These are phyloP conservation scores for Phyllosticta paracitricarpa DNA, from an alignment of 2,329 filamentous ascomycete genomes.

Conservation along the genomic window DNA sequence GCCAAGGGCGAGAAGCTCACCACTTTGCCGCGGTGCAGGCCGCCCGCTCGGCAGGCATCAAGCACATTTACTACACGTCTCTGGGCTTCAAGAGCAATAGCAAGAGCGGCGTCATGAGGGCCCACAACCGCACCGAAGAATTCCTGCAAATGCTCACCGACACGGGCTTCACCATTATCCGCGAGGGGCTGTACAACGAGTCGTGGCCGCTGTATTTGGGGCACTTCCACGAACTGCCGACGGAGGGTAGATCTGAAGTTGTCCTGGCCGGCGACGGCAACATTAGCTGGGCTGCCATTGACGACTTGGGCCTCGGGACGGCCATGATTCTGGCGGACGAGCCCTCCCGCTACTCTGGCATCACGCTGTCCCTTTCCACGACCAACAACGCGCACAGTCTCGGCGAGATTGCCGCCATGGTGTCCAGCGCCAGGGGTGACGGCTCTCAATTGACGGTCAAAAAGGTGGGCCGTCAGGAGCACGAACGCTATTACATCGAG, in stretches of 20 bases:
- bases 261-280: slow-evolving; percentile 32
- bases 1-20: slow-evolving; percentile 34
- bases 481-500: slow-evolving; percentile 32
- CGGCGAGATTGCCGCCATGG: slow-evolving; percentile 21
- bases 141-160: slow-evolving; percentile 24
- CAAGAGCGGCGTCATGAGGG: slow-evolving; percentile 35
- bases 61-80: slow-evolving; percentile 38
- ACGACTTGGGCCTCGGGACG: slow-evolving; percentile 34
- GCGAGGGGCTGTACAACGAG: slow-evolving; percentile 38
- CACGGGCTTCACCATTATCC: slow-evolving; percentile 27
- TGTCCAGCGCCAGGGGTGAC: slow-evolving; percentile 19
- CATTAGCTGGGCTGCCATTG: slow-evolving; percentile 35
- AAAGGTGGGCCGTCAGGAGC: slow-evolving; percentile 28
- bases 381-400: slow-evolving; percentile 18
- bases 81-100: slow-evolving; percentile 33
- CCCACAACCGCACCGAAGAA: slow-evolving; percentile 36
- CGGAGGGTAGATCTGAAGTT: slow-evolving; percentile 28
- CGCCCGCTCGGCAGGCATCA: slow-evolving; percentile 29
- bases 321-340: slow-evolving; percentile 29
- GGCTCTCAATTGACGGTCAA: slow-evolving; percentile 23
- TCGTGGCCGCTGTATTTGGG: slow-evolving; percentile 40
- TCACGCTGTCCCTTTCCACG: slow-evolving; percentile 31
- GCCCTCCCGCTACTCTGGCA: slow-evolving; percentile 19
- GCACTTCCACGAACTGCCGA: slow-evolving; percentile 27
- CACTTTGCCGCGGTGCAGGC: slow-evolving; percentile 35